Conservation (phyloP, 208 protist genomes). For the Trypanosomatidae sp. region DNA sequence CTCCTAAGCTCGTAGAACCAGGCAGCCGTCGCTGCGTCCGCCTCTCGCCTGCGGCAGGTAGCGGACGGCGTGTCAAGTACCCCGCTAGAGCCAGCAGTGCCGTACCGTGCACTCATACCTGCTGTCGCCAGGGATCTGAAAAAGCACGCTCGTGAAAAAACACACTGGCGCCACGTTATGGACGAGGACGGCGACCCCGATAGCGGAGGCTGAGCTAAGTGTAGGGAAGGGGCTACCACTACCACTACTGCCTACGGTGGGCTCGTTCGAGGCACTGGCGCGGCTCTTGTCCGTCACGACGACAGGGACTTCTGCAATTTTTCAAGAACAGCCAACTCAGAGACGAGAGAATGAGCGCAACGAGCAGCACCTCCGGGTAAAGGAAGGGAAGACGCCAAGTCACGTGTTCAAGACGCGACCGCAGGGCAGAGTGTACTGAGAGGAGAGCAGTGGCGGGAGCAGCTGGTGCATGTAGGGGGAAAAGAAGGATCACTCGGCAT, state of each 20-base stretch:
- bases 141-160: not conserved
- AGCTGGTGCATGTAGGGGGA: not conserved
- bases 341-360: not conserved
- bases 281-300: not conserved
- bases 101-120: not conserved
- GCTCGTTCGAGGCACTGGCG: not conserved
- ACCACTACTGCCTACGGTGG: not conserved
- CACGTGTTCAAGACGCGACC: not conserved
- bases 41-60: constrained; percentile 8
- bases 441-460: not conserved
- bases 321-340: not conserved
- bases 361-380: not conserved
- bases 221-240: not conserved
- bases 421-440: not conserved
- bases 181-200: not conserved
- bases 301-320: not conserved
- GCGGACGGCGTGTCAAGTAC: not conserved
- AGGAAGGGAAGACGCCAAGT: not conserved
- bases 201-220: not conserved
- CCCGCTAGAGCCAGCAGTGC: not conserved
- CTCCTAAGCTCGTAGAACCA: constrained; percentile 52
- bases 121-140: not conserved
- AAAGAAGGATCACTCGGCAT: not conserved
- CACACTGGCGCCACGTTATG: not conserved
- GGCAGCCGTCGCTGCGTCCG: constrained; percentile 37